These are phyloP conservation scores for Alternaria incomplexa DNA, from an alignment of 2,329 filamentous ascomycete genomes.

Conservation along the genomic window DNA sequence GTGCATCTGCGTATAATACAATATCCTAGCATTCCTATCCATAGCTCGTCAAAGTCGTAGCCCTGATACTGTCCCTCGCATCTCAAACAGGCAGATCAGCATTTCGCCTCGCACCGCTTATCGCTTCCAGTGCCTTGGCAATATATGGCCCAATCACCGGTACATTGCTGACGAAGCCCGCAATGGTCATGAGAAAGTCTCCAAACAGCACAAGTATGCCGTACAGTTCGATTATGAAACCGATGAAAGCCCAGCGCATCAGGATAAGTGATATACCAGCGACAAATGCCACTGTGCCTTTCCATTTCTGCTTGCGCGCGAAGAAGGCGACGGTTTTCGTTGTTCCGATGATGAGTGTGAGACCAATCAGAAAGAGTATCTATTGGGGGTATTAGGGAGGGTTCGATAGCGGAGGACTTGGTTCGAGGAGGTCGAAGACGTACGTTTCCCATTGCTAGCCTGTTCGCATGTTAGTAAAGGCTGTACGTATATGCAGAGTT, in stretches of 20 bases:
- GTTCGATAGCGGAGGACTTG: not conserved
- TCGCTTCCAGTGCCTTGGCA: slow-evolving; percentile 66
- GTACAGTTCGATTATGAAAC: slow-evolving; percentile 89
- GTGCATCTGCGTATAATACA: slow-evolving; percentile 2
- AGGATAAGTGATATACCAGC: slow-evolving; percentile 84
- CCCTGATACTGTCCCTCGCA: not conserved
- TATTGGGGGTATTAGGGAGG: slow-evolving; percentile 45
- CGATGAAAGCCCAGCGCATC: slow-evolving; percentile 86
- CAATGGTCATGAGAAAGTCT: slow-evolving; percentile 93
- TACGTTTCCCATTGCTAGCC: slow-evolving; percentile 98
- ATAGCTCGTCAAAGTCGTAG: not conserved
- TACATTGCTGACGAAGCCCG: slow-evolving; percentile 81
- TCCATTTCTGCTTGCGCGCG: slow-evolving; percentile 88
- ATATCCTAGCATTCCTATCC: not conserved
- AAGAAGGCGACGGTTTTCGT: slow-evolving; percentile 95
- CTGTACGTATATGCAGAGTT: not conserved
- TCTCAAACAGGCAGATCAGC: slow-evolving; percentile 20
- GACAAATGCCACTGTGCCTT: slow-evolving; percentile 88
- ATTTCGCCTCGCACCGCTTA: slow-evolving; percentile 18
- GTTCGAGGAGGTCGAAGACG: slow-evolving; percentile 17
- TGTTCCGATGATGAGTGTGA: slow-evolving; percentile 93
- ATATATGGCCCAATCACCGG: slow-evolving; percentile 89
- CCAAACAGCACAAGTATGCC: slow-evolving; percentile 94
- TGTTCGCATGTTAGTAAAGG: slow-evolving; percentile 46
- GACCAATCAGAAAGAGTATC: slow-evolving; percentile 97